A percentile compares a stretch with the other conserved stretches of the same genome.
Conservation (phyloP, 768 basidiomycete species). For the Agaricus subrufescens region DNA sequence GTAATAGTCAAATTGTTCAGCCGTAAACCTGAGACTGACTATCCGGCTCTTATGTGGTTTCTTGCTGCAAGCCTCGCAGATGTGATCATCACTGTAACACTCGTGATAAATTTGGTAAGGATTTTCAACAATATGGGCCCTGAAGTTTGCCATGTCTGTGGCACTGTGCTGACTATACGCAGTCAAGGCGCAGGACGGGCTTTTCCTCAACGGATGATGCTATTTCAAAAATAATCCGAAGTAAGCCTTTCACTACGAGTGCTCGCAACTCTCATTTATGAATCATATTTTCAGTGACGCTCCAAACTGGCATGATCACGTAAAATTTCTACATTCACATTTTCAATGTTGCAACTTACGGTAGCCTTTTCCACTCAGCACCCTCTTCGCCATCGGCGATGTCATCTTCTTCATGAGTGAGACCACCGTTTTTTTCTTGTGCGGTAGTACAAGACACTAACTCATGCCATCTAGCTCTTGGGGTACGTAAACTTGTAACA, state of each 20-base stretch:
- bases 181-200: constrained; percentile 35
- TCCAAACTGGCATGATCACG: constrained; percentile 40
- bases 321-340: constrained; percentile 10
- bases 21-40: constrained; percentile 38
- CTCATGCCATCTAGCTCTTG: constrained; percentile 23
- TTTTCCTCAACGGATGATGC: constrained; percentile 38
- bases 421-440: constrained; percentile 8
- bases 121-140: not conserved
- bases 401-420: constrained; percentile 42
- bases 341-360: not conserved
- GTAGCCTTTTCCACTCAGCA: constrained; percentile 16
- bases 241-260: constrained; percentile 13
- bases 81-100: constrained; percentile 33
- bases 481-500: constrained; percentile 19
- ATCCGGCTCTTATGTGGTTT: constrained; percentile 41
- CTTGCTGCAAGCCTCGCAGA: constrained; percentile 37
- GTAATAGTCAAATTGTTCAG: constrained; percentile 29
- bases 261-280: constrained; percentile 5
- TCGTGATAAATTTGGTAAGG: constrained; percentile 34
- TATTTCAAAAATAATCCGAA: constrained; percentile 31
- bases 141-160: not conserved
- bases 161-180: not conserved
- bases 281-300: constrained; percentile 24
- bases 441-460: not conserved
- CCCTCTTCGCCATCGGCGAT: constrained; percentile 36